Percentiles rank a stretch among this genome's conserved stretches.
Evolutionary conservation across 2,329 filamentous ascomycete genomes (phyloP).

Genomic region (Plenodomus biglobosus): DNA sequence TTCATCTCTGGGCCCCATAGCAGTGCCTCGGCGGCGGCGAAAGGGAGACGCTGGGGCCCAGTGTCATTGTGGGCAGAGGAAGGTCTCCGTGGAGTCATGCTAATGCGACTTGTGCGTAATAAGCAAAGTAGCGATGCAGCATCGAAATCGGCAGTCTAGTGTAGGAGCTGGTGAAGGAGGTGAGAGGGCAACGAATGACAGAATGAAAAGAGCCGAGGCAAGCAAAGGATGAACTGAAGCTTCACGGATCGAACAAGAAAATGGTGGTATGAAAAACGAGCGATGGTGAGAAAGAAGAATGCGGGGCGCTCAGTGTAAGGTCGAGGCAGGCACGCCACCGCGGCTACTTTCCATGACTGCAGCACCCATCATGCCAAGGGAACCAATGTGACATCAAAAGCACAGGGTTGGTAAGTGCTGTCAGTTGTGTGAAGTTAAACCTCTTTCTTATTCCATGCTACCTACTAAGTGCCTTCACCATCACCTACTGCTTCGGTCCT

Average conservation of each 20-base stretch:
- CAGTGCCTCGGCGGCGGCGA: conserved; percentile 29
- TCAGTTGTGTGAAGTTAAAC: conserved; percentile 17
- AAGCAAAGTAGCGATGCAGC: no score
- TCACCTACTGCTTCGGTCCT: conserved; percentile 37
- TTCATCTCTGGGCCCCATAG: conserved; percentile 48
- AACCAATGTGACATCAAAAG: no score
- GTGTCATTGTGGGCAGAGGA: conserved; percentile 9
- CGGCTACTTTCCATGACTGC: conserved; percentile 12
- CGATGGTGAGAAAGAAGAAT: neutral
- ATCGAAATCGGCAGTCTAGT: neutral
- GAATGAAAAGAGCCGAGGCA: neutral
- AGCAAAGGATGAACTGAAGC: neutral
- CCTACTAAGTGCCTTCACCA: conserved; percentile 18
- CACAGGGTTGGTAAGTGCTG: no score
- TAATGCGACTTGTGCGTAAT: no score
- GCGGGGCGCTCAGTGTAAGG: neutral
- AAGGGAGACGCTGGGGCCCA: conserved; percentile 16
- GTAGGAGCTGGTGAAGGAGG: no score
- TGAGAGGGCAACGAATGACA: neutral
- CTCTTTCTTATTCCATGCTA: conserved; percentile 35
- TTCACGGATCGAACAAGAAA: neutral
- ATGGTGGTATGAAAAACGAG: neutral
- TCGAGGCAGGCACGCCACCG: conserved; percentile 11
- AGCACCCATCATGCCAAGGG: neutral
- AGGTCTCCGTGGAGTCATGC: conserved; percentile 11